A percentile compares a stretch with the other conserved stretches of the same genome.
phyloP scores from a whole-genome alignment of 176 grass and related monocot genomes.

The Oryza meridionalis region DNA sequence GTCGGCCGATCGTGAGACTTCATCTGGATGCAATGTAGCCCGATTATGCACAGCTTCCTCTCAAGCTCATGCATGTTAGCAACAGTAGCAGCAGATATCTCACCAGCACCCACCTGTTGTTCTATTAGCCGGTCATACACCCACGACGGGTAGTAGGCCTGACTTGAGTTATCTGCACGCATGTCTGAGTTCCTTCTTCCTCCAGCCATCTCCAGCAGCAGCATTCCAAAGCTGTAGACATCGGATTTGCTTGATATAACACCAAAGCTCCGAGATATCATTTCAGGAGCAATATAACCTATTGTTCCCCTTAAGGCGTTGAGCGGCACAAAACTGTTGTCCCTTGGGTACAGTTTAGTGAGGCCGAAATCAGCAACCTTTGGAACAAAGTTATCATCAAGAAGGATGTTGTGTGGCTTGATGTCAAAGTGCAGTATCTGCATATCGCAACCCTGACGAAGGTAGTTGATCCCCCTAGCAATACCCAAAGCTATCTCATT shows the following conservation, averaged over 20 bases:
- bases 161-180: conserved; percentile 1
- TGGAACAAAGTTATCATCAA: conserved; percentile 47
- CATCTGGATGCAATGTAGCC: conserved; percentile 58
- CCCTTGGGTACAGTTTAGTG: conserved; percentile 49
- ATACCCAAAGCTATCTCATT: too few relatives aligned
- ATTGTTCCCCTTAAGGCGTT: conserved; percentile 50
- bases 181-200: conserved; percentile 25
- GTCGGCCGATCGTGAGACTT: conserved; percentile 24
- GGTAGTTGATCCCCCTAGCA: too few relatives aligned
- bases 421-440: conserved; percentile 66
- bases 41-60: conserved; percentile 47
- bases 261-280: conserved; percentile 53
- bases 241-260: conserved; percentile 44
- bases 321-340: neutral
- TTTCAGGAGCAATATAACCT: conserved; percentile 63
- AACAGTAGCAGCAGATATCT: neutral
- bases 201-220: conserved; percentile 56
- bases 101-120: too few relatives aligned
- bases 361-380: conserved; percentile 68
- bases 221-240: conserved; percentile 68
- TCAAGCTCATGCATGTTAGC: conserved; percentile 37
- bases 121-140: conserved; percentile 26
- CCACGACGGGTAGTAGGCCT: conserved; percentile 42
- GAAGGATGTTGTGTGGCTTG: conserved; percentile 59
- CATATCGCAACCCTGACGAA: neutral